These are phyloP conservation scores for Potentilla sterilis DNA, from an alignment of 306 rosid genomes.

Conservation along the genomic window DNA sequence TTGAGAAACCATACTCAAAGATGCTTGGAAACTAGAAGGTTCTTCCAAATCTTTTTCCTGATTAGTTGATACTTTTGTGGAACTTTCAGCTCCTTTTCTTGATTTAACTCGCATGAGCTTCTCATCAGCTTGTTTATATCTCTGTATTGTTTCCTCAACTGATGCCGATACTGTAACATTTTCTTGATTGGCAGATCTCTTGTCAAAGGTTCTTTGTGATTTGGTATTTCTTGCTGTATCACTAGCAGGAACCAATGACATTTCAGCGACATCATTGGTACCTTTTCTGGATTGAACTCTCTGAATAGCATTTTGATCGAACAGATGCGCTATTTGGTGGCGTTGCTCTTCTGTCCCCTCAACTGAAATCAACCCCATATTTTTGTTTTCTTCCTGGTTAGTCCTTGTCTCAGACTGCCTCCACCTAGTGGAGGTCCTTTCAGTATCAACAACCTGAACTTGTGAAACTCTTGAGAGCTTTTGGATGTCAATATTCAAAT, in stretches of 20 bases:
- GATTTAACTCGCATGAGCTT: constrained; percentile 34
- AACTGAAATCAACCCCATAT: constrained; percentile 32
- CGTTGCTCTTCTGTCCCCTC: constrained; percentile 42
- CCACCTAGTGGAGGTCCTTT: constrained; percentile 33
- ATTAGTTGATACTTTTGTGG: constrained; percentile 13
- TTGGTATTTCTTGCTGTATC: constrained; percentile 37
- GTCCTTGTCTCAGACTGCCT: constrained; percentile 32
- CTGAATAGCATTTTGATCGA: constrained; percentile 41
- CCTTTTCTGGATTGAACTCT: constrained; percentile 45
- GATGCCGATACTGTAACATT: constrained; percentile 30
- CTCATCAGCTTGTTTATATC: constrained; percentile 50
- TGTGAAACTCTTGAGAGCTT: constrained; percentile 35
- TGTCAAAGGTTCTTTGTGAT: constrained; percentile 40
- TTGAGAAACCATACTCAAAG: constrained; percentile 37
- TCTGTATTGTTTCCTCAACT: constrained; percentile 41
- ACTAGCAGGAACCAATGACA: constrained; percentile 37
- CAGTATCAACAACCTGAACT: constrained; percentile 39
- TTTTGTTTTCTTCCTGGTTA: constrained; percentile 34
- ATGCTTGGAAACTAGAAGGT: constrained; percentile 38
- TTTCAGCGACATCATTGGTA: constrained; percentile 37
- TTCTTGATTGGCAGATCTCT: constrained; percentile 36
- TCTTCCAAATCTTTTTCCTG: constrained; percentile 34
- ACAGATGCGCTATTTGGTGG: constrained; percentile 37
- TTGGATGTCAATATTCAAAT: constrained; percentile 33
- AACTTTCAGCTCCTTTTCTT: constrained; percentile 34